Percentiles rank a stretch among this genome's conserved stretches.
Conservation (phyloP, 1,284 basidiomycete genomes). For the Sanguinoderma infundibulare region DNA sequence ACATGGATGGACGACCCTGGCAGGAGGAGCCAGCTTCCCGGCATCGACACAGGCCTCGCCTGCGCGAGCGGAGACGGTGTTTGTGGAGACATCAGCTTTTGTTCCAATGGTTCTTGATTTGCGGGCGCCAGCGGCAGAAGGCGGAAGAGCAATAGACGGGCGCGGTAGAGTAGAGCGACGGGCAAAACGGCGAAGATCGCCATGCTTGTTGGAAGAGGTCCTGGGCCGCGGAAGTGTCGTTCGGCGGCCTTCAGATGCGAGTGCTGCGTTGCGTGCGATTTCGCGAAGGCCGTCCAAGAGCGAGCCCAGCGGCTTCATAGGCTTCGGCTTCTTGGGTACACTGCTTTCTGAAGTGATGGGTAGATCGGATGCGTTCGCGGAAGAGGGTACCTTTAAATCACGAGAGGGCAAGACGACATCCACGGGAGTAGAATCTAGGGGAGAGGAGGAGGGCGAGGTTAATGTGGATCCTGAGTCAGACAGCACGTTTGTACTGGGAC, state of each 20-base stretch:
- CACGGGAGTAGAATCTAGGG: background rate
- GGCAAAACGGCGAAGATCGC: background rate
- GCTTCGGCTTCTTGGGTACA: background rate
- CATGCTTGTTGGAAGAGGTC: background rate
- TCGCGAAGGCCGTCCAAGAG: slow-evolving; percentile 22
- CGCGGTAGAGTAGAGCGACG: background rate
- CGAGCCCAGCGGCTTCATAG: slow-evolving; percentile 19
- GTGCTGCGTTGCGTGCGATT: slow-evolving; percentile 25
- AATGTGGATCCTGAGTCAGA: background rate
- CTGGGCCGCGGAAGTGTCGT: background rate
- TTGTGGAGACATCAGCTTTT: background rate
- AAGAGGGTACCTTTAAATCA: background rate
- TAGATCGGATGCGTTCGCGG: background rate
- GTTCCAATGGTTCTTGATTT: background rate
- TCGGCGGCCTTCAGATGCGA: background rate
- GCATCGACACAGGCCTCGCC: background rate
- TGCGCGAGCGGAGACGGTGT: background rate
- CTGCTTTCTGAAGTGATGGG: background rate
- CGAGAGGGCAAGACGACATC: background rate
- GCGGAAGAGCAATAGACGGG: background rate
- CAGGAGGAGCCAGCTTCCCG: background rate
- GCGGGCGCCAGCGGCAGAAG: background rate
- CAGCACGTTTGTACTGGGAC: no score
- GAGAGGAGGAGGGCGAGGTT: background rate
- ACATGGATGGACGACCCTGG: background rate